Base-by-base conservation (phyloP, 176 grass and related monocot genomes). In the Tillandsia leiboldiana region DNA sequence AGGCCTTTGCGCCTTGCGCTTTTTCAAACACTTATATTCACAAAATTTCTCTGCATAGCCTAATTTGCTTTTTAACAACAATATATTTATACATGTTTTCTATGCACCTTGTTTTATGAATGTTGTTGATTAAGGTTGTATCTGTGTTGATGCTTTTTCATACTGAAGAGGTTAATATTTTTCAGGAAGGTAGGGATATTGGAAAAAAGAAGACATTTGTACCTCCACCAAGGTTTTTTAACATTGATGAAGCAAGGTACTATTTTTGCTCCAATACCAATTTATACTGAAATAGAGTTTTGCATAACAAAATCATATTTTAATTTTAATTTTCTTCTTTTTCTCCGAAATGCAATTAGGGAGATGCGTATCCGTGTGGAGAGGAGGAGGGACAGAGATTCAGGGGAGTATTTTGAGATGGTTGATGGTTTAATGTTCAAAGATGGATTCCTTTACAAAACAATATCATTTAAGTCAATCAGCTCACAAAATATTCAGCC, bases 371-470 rank as follows among this genome's bases (percentile, higher is more conserved):
- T 91, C 77, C 87, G 85, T 73, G 83, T 91, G 12, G 89, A 96
- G 26, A 72, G 88, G 47, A 83, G 78, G 82, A 72, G 86, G 57
- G 83, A 89, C 82, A 88, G 47, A 70, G 88, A 96, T 24, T 76
- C 81, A 11, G 86, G 93, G 26, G 93, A 96, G 68, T 87, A 92
- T 49, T 96, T 92, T 72, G 93, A 96, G 75, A 84, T 81, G 73
- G 81, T 96, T 59, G 89, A 96, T 75, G 84, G 87, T 42, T 51
- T 94, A 50, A 87, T 88, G 84, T 99, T 94, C 72, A 93, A 94
- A 88, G 95, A 99, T 65, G 95, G 95, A 27, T 94, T 99, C 75
- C 80, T 99, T 1, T 90, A 99, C 62, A 99, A 99, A 81, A 84
- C 77, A 8, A 84, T 94, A n/a, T 93, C 95, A 29, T 73, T 87